These are phyloP conservation scores for Quercus cerris DNA, from an alignment of 306 rosid species.

Conservation along the genomic window DNA sequence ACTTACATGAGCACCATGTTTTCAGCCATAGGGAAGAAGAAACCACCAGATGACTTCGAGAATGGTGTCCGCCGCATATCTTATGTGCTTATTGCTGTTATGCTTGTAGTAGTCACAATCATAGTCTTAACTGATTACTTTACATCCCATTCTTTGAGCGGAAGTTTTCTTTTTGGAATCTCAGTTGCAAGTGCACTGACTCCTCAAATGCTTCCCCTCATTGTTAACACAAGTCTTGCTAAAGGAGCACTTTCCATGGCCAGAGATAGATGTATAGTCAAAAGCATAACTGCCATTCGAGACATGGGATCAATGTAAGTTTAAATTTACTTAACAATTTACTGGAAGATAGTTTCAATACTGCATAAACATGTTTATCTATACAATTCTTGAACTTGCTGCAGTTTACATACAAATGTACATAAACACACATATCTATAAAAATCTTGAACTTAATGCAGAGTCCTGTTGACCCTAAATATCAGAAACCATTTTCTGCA, in stretches of 20 bases:
- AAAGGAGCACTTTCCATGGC: slow-evolving; percentile 94
- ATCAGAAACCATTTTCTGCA: background rate
- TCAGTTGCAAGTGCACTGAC: slow-evolving; percentile 84
- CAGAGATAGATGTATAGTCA: slow-evolving; percentile 76
- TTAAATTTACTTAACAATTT: slow-evolving; percentile 12
- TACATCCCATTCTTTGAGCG: slow-evolving; percentile 40
- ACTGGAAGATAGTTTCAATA: background rate
- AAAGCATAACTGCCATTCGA: slow-evolving; percentile 60
- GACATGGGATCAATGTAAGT: slow-evolving; percentile 88
- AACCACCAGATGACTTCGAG: slow-evolving; percentile 72
- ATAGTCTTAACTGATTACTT: slow-evolving; percentile 47
- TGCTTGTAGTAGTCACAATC: slow-evolving; percentile 59
- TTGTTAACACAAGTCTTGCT: slow-evolving; percentile 73
- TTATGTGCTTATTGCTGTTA: slow-evolving; percentile 58
- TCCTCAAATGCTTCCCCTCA: slow-evolving; percentile 92
- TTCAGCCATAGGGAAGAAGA: slow-evolving; percentile 66
- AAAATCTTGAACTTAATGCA: background rate
- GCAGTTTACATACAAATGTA: background rate
- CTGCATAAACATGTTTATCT: background rate
- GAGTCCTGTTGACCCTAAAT: background rate
- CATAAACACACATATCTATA: background rate
- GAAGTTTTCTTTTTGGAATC: slow-evolving; percentile 58
- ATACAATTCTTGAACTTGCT: background rate
- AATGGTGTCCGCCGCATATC: slow-evolving; percentile 62
- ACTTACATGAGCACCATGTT: slow-evolving; percentile 90